Conservation (phyloP, 2,329 filamentous ascomycete species). For the Cordyceps pruinosa region DNA sequence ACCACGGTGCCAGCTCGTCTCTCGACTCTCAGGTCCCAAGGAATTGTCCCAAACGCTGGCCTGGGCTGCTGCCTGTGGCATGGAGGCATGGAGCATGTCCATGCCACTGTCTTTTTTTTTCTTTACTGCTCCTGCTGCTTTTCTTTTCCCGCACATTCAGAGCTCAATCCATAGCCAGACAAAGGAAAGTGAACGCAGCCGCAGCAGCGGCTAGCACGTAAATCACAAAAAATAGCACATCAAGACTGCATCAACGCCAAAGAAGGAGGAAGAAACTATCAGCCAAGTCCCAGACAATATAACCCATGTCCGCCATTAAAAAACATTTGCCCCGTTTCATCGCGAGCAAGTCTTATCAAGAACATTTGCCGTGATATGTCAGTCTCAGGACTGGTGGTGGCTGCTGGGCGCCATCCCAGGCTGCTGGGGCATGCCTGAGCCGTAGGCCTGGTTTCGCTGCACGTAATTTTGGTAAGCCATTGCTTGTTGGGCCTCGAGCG, state of each 20-base stretch:
- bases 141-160: conserved; percentile 1
- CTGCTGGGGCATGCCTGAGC: conserved; percentile 73
- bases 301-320: conserved; percentile 21
- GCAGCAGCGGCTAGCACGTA: neutral
- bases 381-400: conserved; percentile 64
- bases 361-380: neutral
- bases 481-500: conserved; percentile 69
- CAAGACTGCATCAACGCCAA: conserved; percentile 36
- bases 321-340: conserved; percentile 10
- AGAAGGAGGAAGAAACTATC: conserved; percentile 20
- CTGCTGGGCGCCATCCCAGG: conserved; percentile 75
- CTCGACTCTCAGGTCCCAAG: neutral
- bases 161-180: conserved; percentile 1
- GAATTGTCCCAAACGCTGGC: neutral
- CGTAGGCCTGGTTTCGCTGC: conserved; percentile 59
- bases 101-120: neutral
- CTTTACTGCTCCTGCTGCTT: neutral
- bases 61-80: neutral
- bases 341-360: neutral
- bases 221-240: conserved; percentile 23
- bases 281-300: conserved; percentile 34
- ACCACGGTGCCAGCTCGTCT: neutral
- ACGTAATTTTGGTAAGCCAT: conserved; percentile 81
- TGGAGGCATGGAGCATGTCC: neutral
- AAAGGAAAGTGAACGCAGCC: conserved; percentile 4